These are phyloP conservation scores for Kodamaea sp. DNA, from an alignment of 1,139 yeast genomes.

Conservation along the genomic window DNA sequence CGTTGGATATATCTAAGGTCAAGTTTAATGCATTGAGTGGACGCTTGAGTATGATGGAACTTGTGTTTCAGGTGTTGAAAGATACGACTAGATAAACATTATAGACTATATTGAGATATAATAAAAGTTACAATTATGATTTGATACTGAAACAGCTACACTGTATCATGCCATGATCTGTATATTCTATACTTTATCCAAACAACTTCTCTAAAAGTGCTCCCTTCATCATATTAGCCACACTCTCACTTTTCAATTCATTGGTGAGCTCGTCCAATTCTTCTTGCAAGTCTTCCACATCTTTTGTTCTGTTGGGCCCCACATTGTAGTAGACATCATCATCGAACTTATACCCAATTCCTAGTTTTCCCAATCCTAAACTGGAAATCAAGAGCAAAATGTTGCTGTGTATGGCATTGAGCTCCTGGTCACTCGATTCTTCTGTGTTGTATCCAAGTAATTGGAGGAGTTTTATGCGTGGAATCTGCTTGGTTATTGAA, in stretches of 20 bases:
- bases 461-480: conserved; percentile 23
- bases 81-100: no score
- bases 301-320: conserved; percentile 9
- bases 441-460: conserved; percentile 26
- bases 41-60: conserved; percentile 20
- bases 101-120: no score
- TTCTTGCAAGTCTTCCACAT: conserved; percentile 14
- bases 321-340: conserved; percentile 26
- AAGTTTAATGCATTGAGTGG: conserved; percentile 34
- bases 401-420: conserved; percentile 16
- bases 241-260: conserved; percentile 26
- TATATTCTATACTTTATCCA: conserved; percentile 21
- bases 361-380: conserved; percentile 30
- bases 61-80: conserved; percentile 7
- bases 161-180: no score
- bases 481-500: conserved; percentile 25
- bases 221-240: conserved; percentile 30
- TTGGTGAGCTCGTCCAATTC: conserved; percentile 24
- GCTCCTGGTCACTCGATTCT: conserved; percentile 10
- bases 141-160: no score
- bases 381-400: conserved; percentile 26
- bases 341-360: conserved; percentile 28
- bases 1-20: conserved; percentile 28
- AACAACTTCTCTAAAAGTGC: conserved; percentile 21
- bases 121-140: no score